Conservation (phyloP, 1,284 basidiomycete genomes). For the Uromyces viciae-fabae region DNA sequence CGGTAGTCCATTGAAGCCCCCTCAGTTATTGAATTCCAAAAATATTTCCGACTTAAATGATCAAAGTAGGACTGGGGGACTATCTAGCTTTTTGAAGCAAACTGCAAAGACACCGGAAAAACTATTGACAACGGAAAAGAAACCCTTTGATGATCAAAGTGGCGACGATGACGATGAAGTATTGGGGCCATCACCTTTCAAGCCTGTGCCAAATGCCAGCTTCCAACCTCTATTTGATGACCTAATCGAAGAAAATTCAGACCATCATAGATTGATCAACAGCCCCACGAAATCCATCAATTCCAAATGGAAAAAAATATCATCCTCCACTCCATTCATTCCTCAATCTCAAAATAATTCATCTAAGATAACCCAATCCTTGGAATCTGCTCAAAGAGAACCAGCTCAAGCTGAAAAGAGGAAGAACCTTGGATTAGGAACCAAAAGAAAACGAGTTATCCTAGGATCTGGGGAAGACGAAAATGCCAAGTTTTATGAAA, state of each 20-base stretch:
- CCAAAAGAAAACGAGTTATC: conserved; percentile 27
- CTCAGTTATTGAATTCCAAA: neutral
- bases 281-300: conserved; percentile 31
- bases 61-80: neutral
- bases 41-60: too few relatives aligned
- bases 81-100: conserved; percentile 38
- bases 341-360: conserved; percentile 17
- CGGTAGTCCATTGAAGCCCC: conserved; percentile 38
- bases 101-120: neutral
- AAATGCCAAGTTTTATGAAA: conserved; percentile 42
- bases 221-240: conserved; percentile 39
- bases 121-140: neutral
- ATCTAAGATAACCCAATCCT: neutral
- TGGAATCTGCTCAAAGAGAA: conserved; percentile 19
- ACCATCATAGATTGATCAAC: conserved; percentile 13
- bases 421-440: neutral
- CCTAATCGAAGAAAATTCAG: neutral
- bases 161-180: conserved; percentile 29
- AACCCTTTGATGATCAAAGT: neutral
- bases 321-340: conserved; percentile 22
- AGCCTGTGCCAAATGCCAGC: conserved; percentile 3
- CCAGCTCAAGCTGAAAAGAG: conserved; percentile 10
- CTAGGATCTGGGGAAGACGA: conserved; percentile 16
- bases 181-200: conserved; percentile 43
- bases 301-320: conserved; percentile 23